Base-by-base conservation (phyloP, 768 basidiomycete species). In the Amanita rubescens region DNA sequence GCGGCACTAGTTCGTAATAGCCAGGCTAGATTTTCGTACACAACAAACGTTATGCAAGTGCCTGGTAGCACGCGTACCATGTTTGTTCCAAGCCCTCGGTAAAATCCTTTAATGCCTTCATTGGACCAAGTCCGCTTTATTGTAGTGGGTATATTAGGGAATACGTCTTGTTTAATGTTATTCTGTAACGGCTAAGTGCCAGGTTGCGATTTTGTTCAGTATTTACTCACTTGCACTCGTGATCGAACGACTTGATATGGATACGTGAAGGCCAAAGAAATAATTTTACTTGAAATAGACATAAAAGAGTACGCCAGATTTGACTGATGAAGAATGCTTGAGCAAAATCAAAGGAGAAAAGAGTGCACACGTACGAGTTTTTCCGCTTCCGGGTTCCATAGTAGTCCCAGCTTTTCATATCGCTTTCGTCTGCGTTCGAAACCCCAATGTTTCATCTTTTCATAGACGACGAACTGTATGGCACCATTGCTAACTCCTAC, bases 181-280 rank as follows among this genome's bases (percentile, higher is more conserved):
- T 87, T 85, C 87, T 90, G 44, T 42, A 42, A 6, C 12, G 24
- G 15, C 17, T 54, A n/a, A 30, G 14, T 3, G 19, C n/a, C 37
- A 7, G 27, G 24, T 9, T 2, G 24, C 20, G 48, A 30, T 53
- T 9, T 42, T 37, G 34, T 42, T 27, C 19, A 33, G 35, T 55
- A 1, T 9, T 5, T 14, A 65, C 77, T 32, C 53, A 92, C 94
- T 70, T 98, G 95, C 65, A 98, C 80, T 48, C 94, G 81, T 2
- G 95, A 94, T 51, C 95, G 82, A 38, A 99, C 77, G 41, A 99
- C 96, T 71, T 99, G 96, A 67, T 98, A 98, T 7, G 96, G 96
- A 67, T 99, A 99, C 32, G 96, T 99, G 19, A 84, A 59, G 5
- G 80, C 69, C 38, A 98, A 80, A 0, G 96, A 92, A 19, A 79